Conservation (phyloP, 1,139 yeast species). For the Yarrowia galli region DNA sequence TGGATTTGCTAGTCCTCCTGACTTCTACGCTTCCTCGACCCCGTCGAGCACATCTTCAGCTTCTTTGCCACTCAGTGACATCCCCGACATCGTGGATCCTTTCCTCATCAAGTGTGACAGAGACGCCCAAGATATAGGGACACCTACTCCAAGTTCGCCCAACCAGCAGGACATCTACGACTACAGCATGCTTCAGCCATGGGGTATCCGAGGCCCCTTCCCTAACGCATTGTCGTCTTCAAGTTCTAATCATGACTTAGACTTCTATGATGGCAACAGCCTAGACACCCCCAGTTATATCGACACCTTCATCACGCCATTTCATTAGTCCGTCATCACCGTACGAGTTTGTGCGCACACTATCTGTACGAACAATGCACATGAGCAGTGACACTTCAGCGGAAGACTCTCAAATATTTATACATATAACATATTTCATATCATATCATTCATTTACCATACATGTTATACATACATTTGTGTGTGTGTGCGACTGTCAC, state of each 20-base stretch:
- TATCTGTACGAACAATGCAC: too few species aligned
- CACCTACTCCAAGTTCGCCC: not conserved
- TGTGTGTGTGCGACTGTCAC: not conserved
- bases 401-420: too few species aligned
- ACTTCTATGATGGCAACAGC: not conserved
- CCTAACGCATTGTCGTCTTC: too few species aligned
- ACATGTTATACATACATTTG: slow-evolving; percentile 7
- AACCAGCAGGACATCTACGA: not conserved
- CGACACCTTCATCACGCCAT: slow-evolving; percentile 2
- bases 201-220: not conserved
- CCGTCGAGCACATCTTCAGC: not conserved
- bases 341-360: too few species aligned
- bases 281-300: slow-evolving; percentile 13
- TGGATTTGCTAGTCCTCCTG: not conserved
- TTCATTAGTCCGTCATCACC: not conserved
- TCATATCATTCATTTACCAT: slow-evolving; percentile 21
- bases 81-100: not conserved
- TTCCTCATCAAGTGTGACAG: not conserved
- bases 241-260: not conserved
- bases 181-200: not conserved
- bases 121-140: not conserved
- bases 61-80: too few species aligned
- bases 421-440: not conserved
- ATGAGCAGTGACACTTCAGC: too few species aligned
- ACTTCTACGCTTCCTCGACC: not conserved